Conservation (phyloP, 441 rosid genomes). For the Pelargonium australe region DNA sequence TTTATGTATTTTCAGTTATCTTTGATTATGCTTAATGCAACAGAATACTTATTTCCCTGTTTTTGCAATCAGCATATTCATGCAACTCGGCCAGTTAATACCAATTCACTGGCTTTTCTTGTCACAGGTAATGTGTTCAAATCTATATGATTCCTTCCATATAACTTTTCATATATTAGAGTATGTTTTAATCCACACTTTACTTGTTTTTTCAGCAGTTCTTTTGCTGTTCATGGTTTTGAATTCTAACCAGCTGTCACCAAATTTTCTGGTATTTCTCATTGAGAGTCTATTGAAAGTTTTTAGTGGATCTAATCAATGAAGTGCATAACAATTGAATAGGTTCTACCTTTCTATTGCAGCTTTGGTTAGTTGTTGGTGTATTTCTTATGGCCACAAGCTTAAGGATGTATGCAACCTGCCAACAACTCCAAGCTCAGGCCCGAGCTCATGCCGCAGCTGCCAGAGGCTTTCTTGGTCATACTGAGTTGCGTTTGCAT, state of each 20-base stretch:
- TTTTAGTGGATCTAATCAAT: slow-evolving; percentile 6
- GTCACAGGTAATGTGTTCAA: slow-evolving; percentile 46
- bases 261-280: slow-evolving; percentile 67
- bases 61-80: slow-evolving; percentile 54
- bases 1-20: too few species aligned
- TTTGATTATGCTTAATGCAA: too few species aligned
- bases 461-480: slow-evolving; percentile 72
- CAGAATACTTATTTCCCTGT: too few species aligned
- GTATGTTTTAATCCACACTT: slow-evolving; percentile 4
- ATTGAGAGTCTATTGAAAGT: background rate
- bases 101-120: slow-evolving; percentile 83
- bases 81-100: slow-evolving; percentile 66
- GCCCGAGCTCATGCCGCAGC: slow-evolving; percentile 78
- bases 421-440: slow-evolving; percentile 91
- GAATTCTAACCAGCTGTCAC: slow-evolving; percentile 85
- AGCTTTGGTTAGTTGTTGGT: slow-evolving; percentile 92
- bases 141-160: background rate
- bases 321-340: too few species aligned
- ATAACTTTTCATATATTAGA: background rate
- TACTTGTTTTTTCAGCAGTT: slow-evolving; percentile 36
- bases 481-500: slow-evolving; percentile 73
- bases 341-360: slow-evolving; percentile 16
- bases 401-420: slow-evolving; percentile 83
- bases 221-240: slow-evolving; percentile 79
- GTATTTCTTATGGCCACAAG: slow-evolving; percentile 81